phyloP scores from a whole-genome alignment of 371 early-diverging fungal genomes.

The Mucor plumbeus region DNA sequence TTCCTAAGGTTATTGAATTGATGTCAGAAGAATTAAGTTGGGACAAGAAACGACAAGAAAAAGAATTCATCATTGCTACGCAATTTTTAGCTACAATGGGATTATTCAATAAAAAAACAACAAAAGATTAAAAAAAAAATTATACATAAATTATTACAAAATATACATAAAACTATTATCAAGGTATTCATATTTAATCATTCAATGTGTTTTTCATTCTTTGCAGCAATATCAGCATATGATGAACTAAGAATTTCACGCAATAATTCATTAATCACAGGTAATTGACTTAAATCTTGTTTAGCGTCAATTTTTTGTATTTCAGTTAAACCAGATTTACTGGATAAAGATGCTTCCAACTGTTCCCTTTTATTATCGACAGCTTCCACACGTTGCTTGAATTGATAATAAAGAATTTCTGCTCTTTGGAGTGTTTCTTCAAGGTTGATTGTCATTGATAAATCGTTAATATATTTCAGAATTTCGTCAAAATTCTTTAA shows the following conservation, averaged over 20 bases:
- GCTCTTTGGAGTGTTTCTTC: conserved; percentile 81
- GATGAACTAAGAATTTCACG: conserved; percentile 16
- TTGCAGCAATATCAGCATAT: conserved; percentile 14
- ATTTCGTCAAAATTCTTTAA: conserved; percentile 88
- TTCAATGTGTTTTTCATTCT: conserved; percentile 9
- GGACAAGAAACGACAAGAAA: no score
- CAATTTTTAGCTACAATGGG: background rate
- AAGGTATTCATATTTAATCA: background rate
- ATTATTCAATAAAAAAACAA: background rate
- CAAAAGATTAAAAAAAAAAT: background rate
- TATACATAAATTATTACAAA: no score
- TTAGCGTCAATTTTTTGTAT: conserved; percentile 3
- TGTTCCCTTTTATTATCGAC: conserved; percentile 36
- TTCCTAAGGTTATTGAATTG: conserved; percentile 89
- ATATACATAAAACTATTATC: no score
- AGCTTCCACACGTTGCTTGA: conserved; percentile 60
- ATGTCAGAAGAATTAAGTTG: conserved; percentile 89
- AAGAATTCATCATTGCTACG: conserved; percentile 55
- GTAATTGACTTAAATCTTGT: conserved; percentile 17
- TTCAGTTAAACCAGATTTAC: conserved; percentile 3
- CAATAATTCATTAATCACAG: conserved; percentile 17
- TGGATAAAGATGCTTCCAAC: background rate
- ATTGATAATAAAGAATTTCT: conserved; percentile 79
- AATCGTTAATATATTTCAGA: conserved; percentile 92
- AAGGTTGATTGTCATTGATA: conserved; percentile 77